Conservation (phyloP, 1,284 basidiomycete species). For the Xerocomus amazonicus region DNA sequence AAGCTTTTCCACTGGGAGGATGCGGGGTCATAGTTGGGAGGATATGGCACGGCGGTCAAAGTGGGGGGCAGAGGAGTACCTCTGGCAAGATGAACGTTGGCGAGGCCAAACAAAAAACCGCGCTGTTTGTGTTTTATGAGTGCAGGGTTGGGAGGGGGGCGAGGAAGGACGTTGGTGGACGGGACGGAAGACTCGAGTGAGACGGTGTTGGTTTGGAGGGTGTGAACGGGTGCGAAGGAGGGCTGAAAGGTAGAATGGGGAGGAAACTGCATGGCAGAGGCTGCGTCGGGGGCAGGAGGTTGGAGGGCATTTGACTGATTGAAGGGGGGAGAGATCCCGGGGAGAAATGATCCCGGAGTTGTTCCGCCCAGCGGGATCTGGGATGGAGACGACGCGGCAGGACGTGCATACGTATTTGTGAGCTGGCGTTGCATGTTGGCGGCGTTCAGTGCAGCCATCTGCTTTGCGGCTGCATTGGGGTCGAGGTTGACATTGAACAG, state of each 20-base stretch:
- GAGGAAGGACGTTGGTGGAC: conserved; percentile 24
- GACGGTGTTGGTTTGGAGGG: conserved; percentile 35
- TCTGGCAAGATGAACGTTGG: conserved; percentile 51
- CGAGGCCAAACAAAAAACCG: conserved; percentile 55
- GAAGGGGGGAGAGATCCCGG: conserved; percentile 33
- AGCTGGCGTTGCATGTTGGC: conserved; percentile 57
- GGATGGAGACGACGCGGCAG: conserved; percentile 29
- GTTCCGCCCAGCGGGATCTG: conserved; percentile 47
- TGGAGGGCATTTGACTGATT: conserved; percentile 42
- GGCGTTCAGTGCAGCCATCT: conserved; percentile 70
- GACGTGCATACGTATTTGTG: conserved; percentile 46
- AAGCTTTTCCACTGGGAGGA: conserved; percentile 60
- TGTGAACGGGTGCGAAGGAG: conserved; percentile 20
- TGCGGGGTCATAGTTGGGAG: conserved; percentile 55
- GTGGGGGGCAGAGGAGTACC: conserved; percentile 61
- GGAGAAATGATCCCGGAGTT: conserved; percentile 59
- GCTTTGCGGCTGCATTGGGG: conserved; percentile 59
- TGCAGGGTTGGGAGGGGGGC: conserved; percentile 31
- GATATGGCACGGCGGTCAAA: conserved; percentile 54
- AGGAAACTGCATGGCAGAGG: conserved; percentile 28
- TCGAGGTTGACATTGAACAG: conserved; percentile 49
- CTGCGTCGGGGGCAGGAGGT: conserved; percentile 31
- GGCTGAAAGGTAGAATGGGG: conserved; percentile 31
- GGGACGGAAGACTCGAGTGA: conserved; percentile 47
- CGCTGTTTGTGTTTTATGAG: conserved; percentile 48